These are phyloP conservation scores for Diplodia sapinea DNA, from an alignment of 2,329 filamentous ascomycete species.

Conservation along the genomic window DNA sequence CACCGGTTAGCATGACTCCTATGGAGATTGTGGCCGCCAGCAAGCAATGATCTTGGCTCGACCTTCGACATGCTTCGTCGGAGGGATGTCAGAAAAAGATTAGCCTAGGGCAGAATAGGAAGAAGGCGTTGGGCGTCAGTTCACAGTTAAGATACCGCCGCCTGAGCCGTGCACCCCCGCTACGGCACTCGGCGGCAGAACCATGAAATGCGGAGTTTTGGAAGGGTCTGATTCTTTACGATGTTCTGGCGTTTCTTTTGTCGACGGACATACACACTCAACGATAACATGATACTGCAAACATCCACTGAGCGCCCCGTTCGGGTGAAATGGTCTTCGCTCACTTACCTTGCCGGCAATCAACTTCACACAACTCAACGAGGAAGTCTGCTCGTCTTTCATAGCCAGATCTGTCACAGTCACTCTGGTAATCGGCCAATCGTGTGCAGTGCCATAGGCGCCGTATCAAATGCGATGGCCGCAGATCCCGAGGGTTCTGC, in stretches of 20 bases:
- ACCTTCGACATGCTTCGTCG: not conserved
- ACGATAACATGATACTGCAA: not conserved
- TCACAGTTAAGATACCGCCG: conserved; percentile 5
- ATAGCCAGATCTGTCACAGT: not conserved
- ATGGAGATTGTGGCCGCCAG: not conserved
- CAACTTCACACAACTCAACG: not conserved
- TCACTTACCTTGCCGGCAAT: not conserved
- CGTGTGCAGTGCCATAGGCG: not conserved
- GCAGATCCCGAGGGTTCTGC: not conserved
- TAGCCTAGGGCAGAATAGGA: not conserved
- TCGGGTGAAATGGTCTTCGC: not conserved
- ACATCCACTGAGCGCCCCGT: not conserved
- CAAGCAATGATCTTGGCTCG: not conserved
- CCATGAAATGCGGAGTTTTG: not conserved
- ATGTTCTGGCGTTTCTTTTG: not conserved
- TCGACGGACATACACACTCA: not conserved
- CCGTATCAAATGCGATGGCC: not conserved
- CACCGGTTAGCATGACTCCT: not conserved
- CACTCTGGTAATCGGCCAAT: not conserved
- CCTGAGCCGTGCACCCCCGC: conserved; percentile 25
- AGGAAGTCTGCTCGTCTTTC: not conserved
- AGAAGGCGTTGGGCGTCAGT: not conserved
- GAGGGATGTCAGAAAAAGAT: not conserved
- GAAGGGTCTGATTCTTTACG: not conserved
- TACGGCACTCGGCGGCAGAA: conserved; percentile 1